phyloP scores from a whole-genome alignment of 352 stramenopile genomes.

The Globisporangium rhizosaccharum region DNA sequence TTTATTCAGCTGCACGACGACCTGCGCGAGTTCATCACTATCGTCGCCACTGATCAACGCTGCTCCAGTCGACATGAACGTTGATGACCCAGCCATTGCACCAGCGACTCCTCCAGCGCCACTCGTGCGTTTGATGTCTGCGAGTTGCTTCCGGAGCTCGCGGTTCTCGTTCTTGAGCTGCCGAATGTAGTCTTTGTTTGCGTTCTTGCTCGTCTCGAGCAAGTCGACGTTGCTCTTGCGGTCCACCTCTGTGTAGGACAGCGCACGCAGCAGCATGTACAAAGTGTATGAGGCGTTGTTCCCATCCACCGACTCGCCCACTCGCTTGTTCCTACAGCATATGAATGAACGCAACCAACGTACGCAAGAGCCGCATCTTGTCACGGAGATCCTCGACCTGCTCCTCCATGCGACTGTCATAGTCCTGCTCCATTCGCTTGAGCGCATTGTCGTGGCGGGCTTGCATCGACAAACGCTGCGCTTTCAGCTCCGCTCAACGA shows the following conservation, averaged over 20 bases:
- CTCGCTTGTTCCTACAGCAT: too few species aligned
- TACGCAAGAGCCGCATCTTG: conserved; percentile 83
- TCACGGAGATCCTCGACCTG: conserved; percentile 78
- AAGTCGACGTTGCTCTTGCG: conserved; percentile 82
- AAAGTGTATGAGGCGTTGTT: background rate
- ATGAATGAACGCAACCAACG: conserved; percentile 10
- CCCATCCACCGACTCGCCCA: background rate
- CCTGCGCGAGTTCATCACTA: conserved; percentile 44
- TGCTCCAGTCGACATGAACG: conserved; percentile 1
- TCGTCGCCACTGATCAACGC: conserved; percentile 23
- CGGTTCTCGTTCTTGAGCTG: conserved; percentile 88
- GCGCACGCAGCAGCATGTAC: background rate
- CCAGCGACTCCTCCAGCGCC: conserved; percentile 13
- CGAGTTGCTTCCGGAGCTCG: conserved; percentile 80
- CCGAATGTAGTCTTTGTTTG: conserved; percentile 88
- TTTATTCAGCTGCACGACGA: conserved; percentile 60
- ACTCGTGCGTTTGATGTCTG: conserved; percentile 62
- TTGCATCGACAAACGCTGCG: conserved; percentile 23
- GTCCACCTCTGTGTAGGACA: conserved; percentile 56
- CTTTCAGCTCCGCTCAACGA: background rate
- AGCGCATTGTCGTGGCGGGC: conserved; percentile 64
- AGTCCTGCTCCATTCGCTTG: conserved; percentile 76
- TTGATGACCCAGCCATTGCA: conserved; percentile 9
- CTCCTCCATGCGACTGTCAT: conserved; percentile 78
- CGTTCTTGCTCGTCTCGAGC: conserved; percentile 84